Evolutionary conservation across 2,329 filamentous ascomycete species (phyloP).

Genomic region (Tricladium varicosporioides): DNA sequence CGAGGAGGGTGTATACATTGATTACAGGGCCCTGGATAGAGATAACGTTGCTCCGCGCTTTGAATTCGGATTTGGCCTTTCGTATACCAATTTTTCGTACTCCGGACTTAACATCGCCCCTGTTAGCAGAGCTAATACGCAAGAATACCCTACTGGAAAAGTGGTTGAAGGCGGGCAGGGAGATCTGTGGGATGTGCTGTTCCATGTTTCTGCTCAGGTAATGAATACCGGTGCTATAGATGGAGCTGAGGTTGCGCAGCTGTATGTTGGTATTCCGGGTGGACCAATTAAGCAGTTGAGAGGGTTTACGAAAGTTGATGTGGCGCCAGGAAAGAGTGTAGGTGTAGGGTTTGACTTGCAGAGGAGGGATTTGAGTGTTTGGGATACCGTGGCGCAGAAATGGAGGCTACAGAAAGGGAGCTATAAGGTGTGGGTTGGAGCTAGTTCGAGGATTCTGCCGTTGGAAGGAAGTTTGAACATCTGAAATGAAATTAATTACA

Average conservation of each 20-base stretch:
- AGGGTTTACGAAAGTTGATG: slow-evolving; percentile 56
- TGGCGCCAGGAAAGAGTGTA: slow-evolving; percentile 40
- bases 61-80: slow-evolving; percentile 47
- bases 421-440: slow-evolving; percentile 12
- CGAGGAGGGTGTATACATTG: slow-evolving; percentile 47
- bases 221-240: slow-evolving; percentile 46
- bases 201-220: slow-evolving; percentile 42
- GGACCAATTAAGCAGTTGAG: slow-evolving; percentile 48
- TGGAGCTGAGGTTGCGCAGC: slow-evolving; percentile 31
- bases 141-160: slow-evolving; percentile 58
- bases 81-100: slow-evolving; percentile 54
- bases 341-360: slow-evolving; percentile 52
- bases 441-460: slow-evolving; percentile 10
- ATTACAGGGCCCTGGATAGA: slow-evolving; percentile 50
- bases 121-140: slow-evolving; percentile 42
- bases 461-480: neutral
- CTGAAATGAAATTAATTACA: no score
- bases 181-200: slow-evolving; percentile 52
- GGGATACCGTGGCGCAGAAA: slow-evolving; percentile 58
- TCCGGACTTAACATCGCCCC: slow-evolving; percentile 40
- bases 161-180: slow-evolving; percentile 45
- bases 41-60: slow-evolving; percentile 34
- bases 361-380: slow-evolving; percentile 61
- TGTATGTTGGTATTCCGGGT: slow-evolving; percentile 24
- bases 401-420: slow-evolving; percentile 46